Base-by-base conservation (phyloP, 306 rosid genomes). In the Quercus ilex region DNA sequence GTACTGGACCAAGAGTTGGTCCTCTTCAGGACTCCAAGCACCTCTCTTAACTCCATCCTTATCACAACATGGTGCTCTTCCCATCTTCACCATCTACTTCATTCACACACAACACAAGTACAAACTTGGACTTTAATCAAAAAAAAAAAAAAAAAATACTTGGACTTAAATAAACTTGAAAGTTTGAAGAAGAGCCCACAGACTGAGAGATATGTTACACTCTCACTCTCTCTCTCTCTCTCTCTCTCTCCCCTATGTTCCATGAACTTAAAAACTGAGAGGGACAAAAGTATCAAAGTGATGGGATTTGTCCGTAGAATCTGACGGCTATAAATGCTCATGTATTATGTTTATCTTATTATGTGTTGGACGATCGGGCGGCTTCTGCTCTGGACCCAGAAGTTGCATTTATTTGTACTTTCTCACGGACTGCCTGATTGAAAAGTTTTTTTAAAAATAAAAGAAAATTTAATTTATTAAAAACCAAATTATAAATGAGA, bases 11-110 rank as follows among this genome's bases (percentile, higher is more conserved):
- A 88, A 84, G 30, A 85, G 51, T 81, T 81, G 43, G 11, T 88
- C 89, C 84, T 88, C 91, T 84, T 88, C 86, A 74, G 88, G 89
- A 41, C 85, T 81, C 91, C 91, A 88, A 74, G 89, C 82, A 23
- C 91, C 91, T 55, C 78, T 86, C 10, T 30, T 82, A 38, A 87
- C 88, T 51, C 83, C 88, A 82, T 84, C 79, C 64, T 87, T 87
- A 25, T 87, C 90, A 87, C 90, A 84, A 71, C 90, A 87, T 6
- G 85, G 86, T 77, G 83, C 68, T 74, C 83, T 87, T 20, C 86
- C 86, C 90, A 87, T 87, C 71, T 64, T 57, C 71, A 59, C 55
- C 23, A 20, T 9, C 17, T 67, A 67, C 46, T 80, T 67, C 83
- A 69, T 82, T 35, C 71, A 77, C 72, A 74, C 46, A 38, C 46